Evolutionary conservation across 2,329 filamentous ascomycete species (phyloP).

Genomic region (Alternaria sp.): DNA sequence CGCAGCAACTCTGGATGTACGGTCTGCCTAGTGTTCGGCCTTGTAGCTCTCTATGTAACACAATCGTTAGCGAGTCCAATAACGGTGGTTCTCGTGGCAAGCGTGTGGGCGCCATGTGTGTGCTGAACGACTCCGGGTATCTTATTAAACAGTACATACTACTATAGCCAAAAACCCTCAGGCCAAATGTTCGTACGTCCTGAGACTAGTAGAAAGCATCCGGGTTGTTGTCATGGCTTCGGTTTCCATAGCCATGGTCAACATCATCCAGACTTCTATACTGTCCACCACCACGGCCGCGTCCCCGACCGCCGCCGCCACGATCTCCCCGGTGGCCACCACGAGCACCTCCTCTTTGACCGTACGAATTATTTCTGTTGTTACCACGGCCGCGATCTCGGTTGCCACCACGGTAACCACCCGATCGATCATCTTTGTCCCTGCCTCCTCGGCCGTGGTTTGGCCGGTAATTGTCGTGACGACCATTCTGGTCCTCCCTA

Average conservation of each 20-base stretch:
- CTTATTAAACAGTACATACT: constrained; percentile 1
- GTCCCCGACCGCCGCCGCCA: constrained; percentile 43
- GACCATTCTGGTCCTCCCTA: constrained; percentile 55
- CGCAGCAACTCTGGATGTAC: no score
- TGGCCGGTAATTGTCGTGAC: constrained; percentile 37
- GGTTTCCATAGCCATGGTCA: constrained; percentile 39
- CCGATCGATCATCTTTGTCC: constrained; percentile 36
- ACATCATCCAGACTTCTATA: constrained; percentile 58
- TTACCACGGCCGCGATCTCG: constrained; percentile 43
- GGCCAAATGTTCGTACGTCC: not conserved
- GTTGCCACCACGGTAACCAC: constrained; percentile 47
- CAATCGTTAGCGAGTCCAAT: no score
- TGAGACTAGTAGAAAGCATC: constrained; percentile 44
- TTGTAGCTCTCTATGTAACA: no score
- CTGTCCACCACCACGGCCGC: constrained; percentile 44
- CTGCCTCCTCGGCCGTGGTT: constrained; percentile 35
- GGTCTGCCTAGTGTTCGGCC: no score
- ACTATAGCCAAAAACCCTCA: not conserved
- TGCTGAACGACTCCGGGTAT: not conserved
- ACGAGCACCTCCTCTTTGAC: constrained; percentile 48
- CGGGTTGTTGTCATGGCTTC: constrained; percentile 45
- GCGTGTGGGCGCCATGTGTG: not conserved
- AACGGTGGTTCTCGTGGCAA: no score
- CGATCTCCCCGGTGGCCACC: constrained; percentile 54
- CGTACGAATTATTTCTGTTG: constrained; percentile 43